phyloP scores from a whole-genome alignment of 2,329 filamentous ascomycete genomes.

The Raffaelea albimanens region DNA sequence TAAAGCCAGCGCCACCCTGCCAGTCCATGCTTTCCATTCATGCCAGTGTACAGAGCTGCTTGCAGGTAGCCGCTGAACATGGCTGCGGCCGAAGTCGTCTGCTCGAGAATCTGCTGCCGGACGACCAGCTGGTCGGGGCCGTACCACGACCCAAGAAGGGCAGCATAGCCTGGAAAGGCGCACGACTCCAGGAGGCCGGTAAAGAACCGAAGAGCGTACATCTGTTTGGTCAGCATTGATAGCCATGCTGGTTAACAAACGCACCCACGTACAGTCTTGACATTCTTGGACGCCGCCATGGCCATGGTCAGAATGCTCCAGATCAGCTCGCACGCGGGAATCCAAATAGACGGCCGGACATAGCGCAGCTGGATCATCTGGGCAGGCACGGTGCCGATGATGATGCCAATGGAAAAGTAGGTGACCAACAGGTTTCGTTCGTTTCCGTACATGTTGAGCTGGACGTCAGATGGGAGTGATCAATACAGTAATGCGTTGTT shows the following conservation, averaged over 20 bases:
- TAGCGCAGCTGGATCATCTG: constrained; percentile 9
- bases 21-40: constrained; percentile 4
- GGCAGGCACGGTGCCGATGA: constrained; percentile 1
- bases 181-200: constrained; percentile 2
- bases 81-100: neutral
- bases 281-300: constrained; percentile 5
- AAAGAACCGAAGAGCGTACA: constrained; percentile 3
- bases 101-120: constrained; percentile 1
- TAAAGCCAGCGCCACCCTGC: constrained; percentile 36
- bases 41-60: constrained; percentile 36
- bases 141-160: constrained; percentile 11
- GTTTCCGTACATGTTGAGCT: constrained; percentile 1
- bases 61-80: constrained; percentile 30
- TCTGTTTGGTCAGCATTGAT: constrained; percentile 3
- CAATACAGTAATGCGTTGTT: neutral
- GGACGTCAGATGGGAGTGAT: neutral
- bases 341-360: constrained; percentile 19
- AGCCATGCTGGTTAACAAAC: neutral
- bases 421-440: constrained; percentile 1
- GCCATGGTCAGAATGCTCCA: constrained; percentile 6
- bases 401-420: constrained; percentile 31
- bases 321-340: constrained; percentile 15
- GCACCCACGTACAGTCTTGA: neutral
- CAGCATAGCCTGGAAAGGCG: neutral
- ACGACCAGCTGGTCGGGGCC: neutral